A percentile compares a stretch with the other conserved stretches of the same genome.
Conservation (phyloP, 176 grass and related monocot species). For the Leersia perrieri region DNA sequence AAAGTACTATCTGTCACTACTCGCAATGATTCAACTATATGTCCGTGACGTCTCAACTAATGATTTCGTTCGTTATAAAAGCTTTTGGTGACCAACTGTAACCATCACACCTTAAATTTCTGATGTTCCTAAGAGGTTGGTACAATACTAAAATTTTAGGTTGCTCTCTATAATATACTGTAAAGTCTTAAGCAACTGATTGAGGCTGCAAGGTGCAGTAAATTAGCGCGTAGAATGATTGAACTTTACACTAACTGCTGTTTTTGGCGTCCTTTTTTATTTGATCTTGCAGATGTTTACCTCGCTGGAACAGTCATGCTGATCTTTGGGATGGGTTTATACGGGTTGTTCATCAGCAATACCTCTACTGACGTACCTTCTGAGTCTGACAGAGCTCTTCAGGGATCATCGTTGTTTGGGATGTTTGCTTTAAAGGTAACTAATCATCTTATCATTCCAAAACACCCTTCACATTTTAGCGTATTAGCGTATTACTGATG, state of each 20-base stretch:
- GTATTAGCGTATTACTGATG: background rate
- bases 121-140: background rate
- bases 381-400: conserved; percentile 57
- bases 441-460: background rate
- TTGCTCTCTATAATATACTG: background rate
- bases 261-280: background rate
- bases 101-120: background rate
- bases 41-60: background rate
- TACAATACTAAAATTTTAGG: background rate
- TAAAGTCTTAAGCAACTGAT: background rate
- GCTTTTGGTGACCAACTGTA: background rate
- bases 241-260: conserved; percentile 9
- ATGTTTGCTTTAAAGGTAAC: conserved; percentile 97
- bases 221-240: background rate
- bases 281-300: conserved; percentile 81
- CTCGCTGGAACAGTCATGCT: conserved; percentile 97
- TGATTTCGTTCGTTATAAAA: background rate
- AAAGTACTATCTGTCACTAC: background rate
- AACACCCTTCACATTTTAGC: background rate
- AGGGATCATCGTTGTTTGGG: conserved; percentile 82
- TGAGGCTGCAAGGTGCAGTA: background rate
- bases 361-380: conserved; percentile 46
- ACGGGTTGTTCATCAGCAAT: conserved; percentile 96
- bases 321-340: conserved; percentile 95
- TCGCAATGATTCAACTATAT: background rate